Evolutionary conservation across 306 rosid genomes (phyloP), one percentile per base, ranked within the genome.

Genomic region (Pyrus bretschneideri): DNA sequence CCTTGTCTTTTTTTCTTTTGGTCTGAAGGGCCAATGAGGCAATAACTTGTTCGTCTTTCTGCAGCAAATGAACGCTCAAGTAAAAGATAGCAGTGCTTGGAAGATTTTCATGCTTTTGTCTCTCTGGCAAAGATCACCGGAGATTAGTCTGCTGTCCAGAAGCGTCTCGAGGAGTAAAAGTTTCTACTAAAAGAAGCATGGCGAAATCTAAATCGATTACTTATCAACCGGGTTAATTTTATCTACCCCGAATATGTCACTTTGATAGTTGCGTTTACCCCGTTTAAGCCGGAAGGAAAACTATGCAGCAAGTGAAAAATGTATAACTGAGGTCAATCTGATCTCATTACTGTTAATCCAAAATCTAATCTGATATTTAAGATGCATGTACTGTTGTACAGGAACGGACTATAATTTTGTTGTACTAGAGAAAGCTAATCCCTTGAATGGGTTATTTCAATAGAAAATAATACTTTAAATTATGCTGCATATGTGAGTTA

Each of bases 11-110:
- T 49, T 49, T 51, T 51, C 1, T 12, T 17, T 15, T 51, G 55
- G 9, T 15, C 2, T 17, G 55, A 17, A 18, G 21, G 55, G 55
- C 55, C 21, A 15, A 4, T 5, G 55, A 17, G 58, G 76, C 29
- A 3, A 21, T 75, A 57, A 60, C 61, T 73, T 49, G 59, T 83
- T 73, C 73, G 74, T 31, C 45, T 70, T 63, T 70, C 64, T 83
- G 83, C 91, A 80, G 91, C 85, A 58, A 78, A 31, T 79, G 82
- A 88, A 67, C 63, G 76, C 63, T 45, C 23, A 67, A 69, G 57
- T 23, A 78, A 80, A 78, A 74, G 62, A 74, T 63, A 77, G 51
- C 73, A 31, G 55, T 9, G 66, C 70, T 35, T 19, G 60, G 73
- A 71, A 55, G 80, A 70, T 62, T 42, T 71, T 79, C 33, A 30